Conservation (phyloP, 352 stramenopile genomes). For the Hyphochytrium catenoides region DNA sequence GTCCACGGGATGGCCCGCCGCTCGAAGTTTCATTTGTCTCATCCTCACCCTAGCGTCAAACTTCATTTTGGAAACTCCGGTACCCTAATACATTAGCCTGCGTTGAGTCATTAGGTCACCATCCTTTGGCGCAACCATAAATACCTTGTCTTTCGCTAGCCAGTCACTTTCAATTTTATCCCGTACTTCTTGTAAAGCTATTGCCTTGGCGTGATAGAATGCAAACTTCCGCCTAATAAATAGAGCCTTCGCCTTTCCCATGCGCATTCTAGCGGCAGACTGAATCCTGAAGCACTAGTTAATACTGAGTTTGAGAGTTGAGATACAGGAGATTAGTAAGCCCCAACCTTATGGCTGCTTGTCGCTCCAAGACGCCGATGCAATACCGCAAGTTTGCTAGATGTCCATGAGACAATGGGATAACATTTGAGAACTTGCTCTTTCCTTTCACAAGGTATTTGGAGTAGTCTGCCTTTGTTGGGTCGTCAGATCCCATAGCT, state of each 20-base stretch:
- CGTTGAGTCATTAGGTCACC: no score
- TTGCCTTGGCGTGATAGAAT: conserved; percentile 59
- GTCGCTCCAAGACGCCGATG: conserved; percentile 28
- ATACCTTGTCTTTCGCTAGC: conserved; percentile 31
- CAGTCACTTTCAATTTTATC: conserved; percentile 34
- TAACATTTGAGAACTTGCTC: conserved; percentile 47
- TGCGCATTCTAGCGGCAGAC: no score
- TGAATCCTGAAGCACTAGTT: no score
- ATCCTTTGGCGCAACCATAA: no score
- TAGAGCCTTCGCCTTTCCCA: no score
- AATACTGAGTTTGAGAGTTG: no score
- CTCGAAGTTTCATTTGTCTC: conserved; percentile 67
- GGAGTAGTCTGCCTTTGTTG: conserved; percentile 72
- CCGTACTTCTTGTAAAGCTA: conserved; percentile 34
- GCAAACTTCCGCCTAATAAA: no score
- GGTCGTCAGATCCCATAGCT: conserved; percentile 68
- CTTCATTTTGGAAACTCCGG: conserved; percentile 68
- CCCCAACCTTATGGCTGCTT: conserved; percentile 40
- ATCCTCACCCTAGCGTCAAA: conserved; percentile 78
- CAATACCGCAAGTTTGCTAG: conserved; percentile 61
- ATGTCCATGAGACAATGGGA: conserved; percentile 57
- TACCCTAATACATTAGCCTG: no score
- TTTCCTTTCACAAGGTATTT: conserved; percentile 54
- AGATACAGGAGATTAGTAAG: no score
- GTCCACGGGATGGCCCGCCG: conserved; percentile 41